These are phyloP conservation scores for Leccinum pseudoinsigne DNA, from an alignment of 1,284 basidiomycete genomes.

Conservation along the genomic window DNA sequence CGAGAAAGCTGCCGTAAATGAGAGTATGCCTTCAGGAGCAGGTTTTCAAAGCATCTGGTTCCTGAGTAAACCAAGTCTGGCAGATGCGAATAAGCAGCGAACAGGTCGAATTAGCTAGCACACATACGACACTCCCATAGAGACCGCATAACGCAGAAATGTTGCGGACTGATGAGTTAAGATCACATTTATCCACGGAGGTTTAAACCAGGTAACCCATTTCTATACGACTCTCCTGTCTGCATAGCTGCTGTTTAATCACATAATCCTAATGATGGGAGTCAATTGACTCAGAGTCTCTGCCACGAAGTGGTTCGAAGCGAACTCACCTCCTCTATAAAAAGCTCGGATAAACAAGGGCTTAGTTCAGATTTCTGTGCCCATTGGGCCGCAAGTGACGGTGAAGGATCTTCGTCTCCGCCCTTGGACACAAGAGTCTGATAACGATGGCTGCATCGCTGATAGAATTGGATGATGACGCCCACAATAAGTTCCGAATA, in stretches of 20 bases:
- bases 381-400: slow-evolving; percentile 81
- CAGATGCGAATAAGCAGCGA: slow-evolving; percentile 11
- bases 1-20: slow-evolving; percentile 47
- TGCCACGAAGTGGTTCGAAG: neutral
- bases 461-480: slow-evolving; percentile 97
- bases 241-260: slow-evolving; percentile 57
- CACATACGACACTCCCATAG: slow-evolving; percentile 62
- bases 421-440: slow-evolving; percentile 65
- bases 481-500: slow-evolving; percentile 84
- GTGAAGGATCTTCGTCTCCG: slow-evolving; percentile 39
- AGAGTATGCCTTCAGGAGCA: slow-evolving; percentile 53
- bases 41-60: slow-evolving; percentile 69
- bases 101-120: neutral
- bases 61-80: slow-evolving; percentile 81
- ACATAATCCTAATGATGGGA: slow-evolving; percentile 36
- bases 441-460: slow-evolving; percentile 88
- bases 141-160: no score
- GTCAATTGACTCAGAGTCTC: slow-evolving; percentile 1
- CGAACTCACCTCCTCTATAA: slow-evolving; percentile 41
- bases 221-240: slow-evolving; percentile 79
- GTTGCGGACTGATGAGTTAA: slow-evolving; percentile 53
- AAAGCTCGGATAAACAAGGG: slow-evolving; percentile 66
- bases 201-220: slow-evolving; percentile 57
- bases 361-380: slow-evolving; percentile 82
- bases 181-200: slow-evolving; percentile 59